A percentile compares a stretch with the other conserved stretches of the same genome.
Evolutionary conservation across 2,329 filamentous ascomycete species (phyloP).

Genomic region (Bipolaris sorokiniana): DNA sequence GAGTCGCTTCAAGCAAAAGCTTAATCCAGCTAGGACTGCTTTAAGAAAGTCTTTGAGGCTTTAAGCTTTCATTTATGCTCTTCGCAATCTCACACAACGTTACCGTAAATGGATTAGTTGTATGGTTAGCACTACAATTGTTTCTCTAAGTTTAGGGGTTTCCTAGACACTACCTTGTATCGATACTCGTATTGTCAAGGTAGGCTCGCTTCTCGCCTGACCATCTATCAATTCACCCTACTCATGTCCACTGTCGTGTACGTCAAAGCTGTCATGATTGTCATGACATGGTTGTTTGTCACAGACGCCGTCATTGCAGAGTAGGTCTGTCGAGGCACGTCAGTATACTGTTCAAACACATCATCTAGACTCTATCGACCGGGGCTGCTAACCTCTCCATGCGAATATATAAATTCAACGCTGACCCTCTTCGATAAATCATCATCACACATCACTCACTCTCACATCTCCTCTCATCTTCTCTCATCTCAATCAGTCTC

Average conservation of each 20-base stretch:
- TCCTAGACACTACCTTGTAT: background rate
- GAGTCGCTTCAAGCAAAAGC: background rate
- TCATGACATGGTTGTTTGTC: background rate
- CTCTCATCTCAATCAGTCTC: background rate
- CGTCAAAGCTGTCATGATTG: background rate
- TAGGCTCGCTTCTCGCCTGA: background rate
- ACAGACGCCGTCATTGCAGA: background rate
- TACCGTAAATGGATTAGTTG: background rate
- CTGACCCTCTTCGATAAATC: background rate
- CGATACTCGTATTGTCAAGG: background rate
- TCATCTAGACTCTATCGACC: background rate
- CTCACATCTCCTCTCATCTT: background rate
- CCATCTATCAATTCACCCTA: background rate
- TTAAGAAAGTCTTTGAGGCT: background rate
- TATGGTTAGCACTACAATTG: background rate
- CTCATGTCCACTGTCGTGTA: background rate
- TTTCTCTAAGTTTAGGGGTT: background rate
- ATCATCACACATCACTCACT: background rate
- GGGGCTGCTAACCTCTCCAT: background rate
- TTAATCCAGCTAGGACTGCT: background rate
- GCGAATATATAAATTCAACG: background rate
- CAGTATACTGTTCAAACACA: background rate
- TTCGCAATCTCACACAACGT: background rate
- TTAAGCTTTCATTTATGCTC: background rate
- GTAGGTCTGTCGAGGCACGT: background rate